Conservation (phyloP, 352 stramenopile genomes). For the Phytopythium delawarense region DNA sequence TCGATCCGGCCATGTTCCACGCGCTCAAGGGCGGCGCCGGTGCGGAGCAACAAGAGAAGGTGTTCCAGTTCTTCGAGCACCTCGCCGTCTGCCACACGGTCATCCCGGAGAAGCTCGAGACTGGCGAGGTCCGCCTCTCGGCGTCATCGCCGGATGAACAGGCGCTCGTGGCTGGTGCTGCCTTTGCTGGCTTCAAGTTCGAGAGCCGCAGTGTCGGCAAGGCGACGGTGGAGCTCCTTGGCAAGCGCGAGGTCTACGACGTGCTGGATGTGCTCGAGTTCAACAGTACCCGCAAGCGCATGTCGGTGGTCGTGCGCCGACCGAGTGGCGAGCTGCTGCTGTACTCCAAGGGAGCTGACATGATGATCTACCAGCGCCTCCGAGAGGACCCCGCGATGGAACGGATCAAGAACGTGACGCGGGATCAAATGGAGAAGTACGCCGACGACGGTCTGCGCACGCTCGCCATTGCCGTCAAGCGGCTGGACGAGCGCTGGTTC, state of each 20-base stretch:
- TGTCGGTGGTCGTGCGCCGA: slow-evolving; percentile 65
- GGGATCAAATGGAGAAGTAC: slow-evolving; percentile 81
- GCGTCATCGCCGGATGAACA: slow-evolving; percentile 86
- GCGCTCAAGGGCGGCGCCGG: slow-evolving; percentile 47
- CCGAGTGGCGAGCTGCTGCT: slow-evolving; percentile 52
- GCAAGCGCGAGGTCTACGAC: slow-evolving; percentile 46
- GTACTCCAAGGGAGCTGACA: slow-evolving; percentile 91
- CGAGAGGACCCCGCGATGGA: slow-evolving; percentile 44
- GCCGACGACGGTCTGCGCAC: slow-evolving; percentile 84
- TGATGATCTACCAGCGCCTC: slow-evolving; percentile 87
- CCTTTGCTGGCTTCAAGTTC: slow-evolving; percentile 72
- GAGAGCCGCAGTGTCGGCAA: slow-evolving; percentile 49
- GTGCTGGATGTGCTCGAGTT: slow-evolving; percentile 77
- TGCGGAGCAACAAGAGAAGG: slow-evolving; percentile 34
- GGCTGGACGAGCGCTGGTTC: slow-evolving; percentile 65
- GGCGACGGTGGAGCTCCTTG: slow-evolving; percentile 41
- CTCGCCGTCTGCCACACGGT: slow-evolving; percentile 84
- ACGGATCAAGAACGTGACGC: slow-evolving; percentile 50
- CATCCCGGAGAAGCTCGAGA: slow-evolving; percentile 68
- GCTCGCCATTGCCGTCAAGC: slow-evolving; percentile 72
- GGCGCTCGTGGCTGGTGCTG: slow-evolving; percentile 69
- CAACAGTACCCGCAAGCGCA: slow-evolving; percentile 74
- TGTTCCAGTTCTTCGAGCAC: slow-evolving; percentile 81
- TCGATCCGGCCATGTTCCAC: slow-evolving; percentile 61
- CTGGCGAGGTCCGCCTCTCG: slow-evolving; percentile 55